Evolutionary conservation across 139 green algal genomes (phyloP).

Genomic region (Tetradesmus obliquus): DNA sequence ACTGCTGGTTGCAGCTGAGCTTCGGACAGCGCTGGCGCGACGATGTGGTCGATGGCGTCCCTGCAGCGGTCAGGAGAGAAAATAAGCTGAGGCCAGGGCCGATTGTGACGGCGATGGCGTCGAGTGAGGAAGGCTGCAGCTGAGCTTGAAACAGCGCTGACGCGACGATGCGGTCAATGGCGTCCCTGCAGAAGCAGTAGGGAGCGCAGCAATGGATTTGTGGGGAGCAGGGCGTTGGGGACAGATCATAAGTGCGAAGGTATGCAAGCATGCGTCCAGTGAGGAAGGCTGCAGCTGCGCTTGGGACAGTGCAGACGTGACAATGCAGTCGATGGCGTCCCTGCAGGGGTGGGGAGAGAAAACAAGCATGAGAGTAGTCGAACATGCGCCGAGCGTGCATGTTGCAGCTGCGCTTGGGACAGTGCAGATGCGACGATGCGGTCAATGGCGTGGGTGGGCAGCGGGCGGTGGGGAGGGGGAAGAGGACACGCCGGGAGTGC

Average conservation of each 20-base stretch:
- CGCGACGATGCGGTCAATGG: constrained; percentile 89
- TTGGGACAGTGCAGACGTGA: constrained; percentile 75
- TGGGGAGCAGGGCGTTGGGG: no score
- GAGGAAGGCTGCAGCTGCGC: constrained; percentile 48
- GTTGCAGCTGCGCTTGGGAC: constrained; percentile 48
- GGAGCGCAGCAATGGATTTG: no score
- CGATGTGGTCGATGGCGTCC: constrained; percentile 88
- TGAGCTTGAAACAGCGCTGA: constrained; percentile 70
- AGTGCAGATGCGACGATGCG: constrained; percentile 81
- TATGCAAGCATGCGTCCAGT: no score
- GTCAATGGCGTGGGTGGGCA: constrained; percentile 82
- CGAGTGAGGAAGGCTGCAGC: constrained; percentile 26
- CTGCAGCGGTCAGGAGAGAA: neutral
- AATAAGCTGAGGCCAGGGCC: constrained; percentile 93
- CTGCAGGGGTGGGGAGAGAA: neutral
- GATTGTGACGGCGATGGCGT: constrained; percentile 94
- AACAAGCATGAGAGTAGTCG: no score
- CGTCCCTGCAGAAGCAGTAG: constrained; percentile 64
- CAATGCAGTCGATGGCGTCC: constrained; percentile 88
- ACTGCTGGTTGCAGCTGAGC: constrained; percentile 45
- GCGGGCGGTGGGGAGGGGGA: no score
- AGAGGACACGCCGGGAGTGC: no score
- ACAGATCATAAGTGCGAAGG: no score
- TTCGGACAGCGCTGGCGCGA: constrained; percentile 75
- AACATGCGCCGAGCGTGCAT: no score